These are phyloP conservation scores for Meira nashicola DNA, from an alignment of 1,284 basidiomycete species.

Conservation along the genomic window DNA sequence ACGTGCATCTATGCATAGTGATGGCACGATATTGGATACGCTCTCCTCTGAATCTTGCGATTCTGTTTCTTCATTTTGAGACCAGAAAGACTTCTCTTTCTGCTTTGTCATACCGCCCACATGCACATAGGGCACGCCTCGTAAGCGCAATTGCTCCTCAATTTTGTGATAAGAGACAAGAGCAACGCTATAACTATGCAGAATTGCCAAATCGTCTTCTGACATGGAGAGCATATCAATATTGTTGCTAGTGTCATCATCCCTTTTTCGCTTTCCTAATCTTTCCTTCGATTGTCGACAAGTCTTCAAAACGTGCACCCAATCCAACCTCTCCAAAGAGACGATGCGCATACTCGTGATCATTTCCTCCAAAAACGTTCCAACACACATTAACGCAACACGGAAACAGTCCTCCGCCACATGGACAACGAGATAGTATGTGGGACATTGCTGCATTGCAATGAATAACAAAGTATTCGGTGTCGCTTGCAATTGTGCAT, in stretches of 20 bases:
- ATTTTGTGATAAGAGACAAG: slow-evolving; percentile 83
- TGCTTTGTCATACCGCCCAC: slow-evolving; percentile 57
- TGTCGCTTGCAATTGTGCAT: slow-evolving; percentile 28
- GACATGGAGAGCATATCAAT: slow-evolving; percentile 7
- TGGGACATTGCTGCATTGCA: slow-evolving; percentile 26
- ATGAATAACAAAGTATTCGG: slow-evolving; percentile 26
- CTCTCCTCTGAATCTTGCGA: slow-evolving; percentile 55
- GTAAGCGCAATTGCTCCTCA: slow-evolving; percentile 76
- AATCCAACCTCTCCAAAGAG: slow-evolving; percentile 39
- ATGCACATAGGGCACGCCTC: slow-evolving; percentile 70
- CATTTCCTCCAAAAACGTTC: slow-evolving; percentile 24
- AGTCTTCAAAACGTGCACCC: slow-evolving; percentile 19
- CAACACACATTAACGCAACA: slow-evolving; percentile 28
- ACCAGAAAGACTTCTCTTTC: neutral
- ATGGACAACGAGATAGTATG: slow-evolving; percentile 33
- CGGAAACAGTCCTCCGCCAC: slow-evolving; percentile 22
- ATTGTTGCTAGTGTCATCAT: neutral
- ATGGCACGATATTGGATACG: slow-evolving; percentile 70
- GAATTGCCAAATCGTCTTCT: slow-evolving; percentile 27
- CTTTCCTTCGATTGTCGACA: slow-evolving; percentile 12
- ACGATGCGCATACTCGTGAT: slow-evolving; percentile 22
- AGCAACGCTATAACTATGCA: slow-evolving; percentile 60
- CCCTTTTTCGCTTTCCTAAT: slow-evolving; percentile 4
- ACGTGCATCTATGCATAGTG: slow-evolving; percentile 72
- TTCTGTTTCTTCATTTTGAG: neutral